phyloP scores from a whole-genome alignment of 2,329 filamentous ascomycete species.

The Colletotrichum abscissum region DNA sequence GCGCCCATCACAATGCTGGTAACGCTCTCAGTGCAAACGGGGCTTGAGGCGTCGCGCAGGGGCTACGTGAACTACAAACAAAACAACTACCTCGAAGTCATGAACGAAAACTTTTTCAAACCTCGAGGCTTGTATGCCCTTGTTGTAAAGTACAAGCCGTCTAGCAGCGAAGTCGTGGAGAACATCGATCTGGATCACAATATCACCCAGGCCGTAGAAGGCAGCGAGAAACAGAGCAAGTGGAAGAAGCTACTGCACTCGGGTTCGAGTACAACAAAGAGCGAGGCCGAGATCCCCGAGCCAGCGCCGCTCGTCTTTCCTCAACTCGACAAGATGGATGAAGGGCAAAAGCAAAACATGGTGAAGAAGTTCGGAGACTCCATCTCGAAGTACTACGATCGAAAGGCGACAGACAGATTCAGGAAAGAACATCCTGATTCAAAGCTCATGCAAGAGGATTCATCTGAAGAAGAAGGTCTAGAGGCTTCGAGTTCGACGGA shows the following conservation, averaged over 20 bases:
- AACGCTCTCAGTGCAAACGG: background rate
- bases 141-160: background rate
- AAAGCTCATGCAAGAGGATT: background rate
- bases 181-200: background rate
- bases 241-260: background rate
- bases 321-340: background rate
- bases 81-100: slow-evolving; percentile 10
- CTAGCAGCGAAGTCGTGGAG: background rate
- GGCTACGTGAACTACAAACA: slow-evolving; percentile 4
- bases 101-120: slow-evolving; percentile 15
- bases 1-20: background rate
- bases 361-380: background rate
- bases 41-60: slow-evolving; percentile 4
- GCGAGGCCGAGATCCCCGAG: background rate
- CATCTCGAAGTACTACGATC: background rate
- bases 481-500: background rate
- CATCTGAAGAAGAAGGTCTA: background rate
- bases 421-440: background rate
- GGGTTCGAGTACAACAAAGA: background rate
- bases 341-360: background rate
- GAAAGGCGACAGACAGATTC: background rate
- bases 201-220: background rate
- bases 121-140: slow-evolving; percentile 1
- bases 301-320: background rate
- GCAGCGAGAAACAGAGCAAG: background rate